Base-by-base conservation (phyloP, 352 stramenopile species). In the Phytophthora vignae region DNA sequence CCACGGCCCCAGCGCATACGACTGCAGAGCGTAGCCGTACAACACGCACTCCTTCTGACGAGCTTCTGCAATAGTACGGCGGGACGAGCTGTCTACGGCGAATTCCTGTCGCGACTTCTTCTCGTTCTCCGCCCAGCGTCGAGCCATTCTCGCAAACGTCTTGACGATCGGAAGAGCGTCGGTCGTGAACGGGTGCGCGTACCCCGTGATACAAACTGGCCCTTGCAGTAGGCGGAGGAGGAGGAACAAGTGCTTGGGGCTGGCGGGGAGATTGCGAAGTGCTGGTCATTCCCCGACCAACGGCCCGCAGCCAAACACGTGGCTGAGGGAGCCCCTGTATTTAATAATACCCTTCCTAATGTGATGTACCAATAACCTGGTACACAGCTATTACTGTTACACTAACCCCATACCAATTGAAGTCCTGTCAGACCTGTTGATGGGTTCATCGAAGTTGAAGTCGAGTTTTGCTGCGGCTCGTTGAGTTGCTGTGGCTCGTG, bases 21-120 rank as follows among this genome's bases (percentile, higher is more conserved):
- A 36, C 2, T 80, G 46, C 9, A 92, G 53, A 3, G 80, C 81
- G 29, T 70, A 88, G 4, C 73, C 79, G 52, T 84, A 88, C 4
- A 88, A 42, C 22, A 88, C 9, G 49, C 80, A 85, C n/a, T 84
- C 73, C 22, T 80, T 87, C 9, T 65, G 64, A 1, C 81, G 77
- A 14, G 79, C 58, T 22, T 76, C 56, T 31, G 58, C 60, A 4
- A 48, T n/a, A n/a, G n/a, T 19, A 10, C 40, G 12, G 4, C 12
- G 40, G 6, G 40, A 48, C 5, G 40, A 48, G 40, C 14, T 48
- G n/a, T 48, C 40, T 14, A 48, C 40, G 15, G 40, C 40, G 40
- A 19, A 17, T 19, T n/a, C 40, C 14, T 48, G 40, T 46, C 38
- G 38, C n/a, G 40, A 17, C 7, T 48, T 48, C 8, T 19, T 17